These are phyloP conservation scores for Cucumis melo DNA, from an alignment of 306 rosid genomes.

Conservation along the genomic window DNA sequence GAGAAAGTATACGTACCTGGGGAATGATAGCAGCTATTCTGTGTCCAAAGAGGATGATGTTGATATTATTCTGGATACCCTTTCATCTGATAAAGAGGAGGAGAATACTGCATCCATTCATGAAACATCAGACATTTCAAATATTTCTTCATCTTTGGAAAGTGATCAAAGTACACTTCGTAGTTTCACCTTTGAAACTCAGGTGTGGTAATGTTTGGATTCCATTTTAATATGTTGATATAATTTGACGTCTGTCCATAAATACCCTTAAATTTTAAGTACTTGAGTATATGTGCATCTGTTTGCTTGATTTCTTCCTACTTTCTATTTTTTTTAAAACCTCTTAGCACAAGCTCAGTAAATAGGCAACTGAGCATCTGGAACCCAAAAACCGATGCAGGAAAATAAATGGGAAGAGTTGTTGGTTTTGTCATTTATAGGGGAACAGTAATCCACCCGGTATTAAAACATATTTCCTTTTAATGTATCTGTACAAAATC, in stretches of 20 bases:
- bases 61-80: conserved; percentile 38
- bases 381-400: not conserved
- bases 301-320: not conserved
- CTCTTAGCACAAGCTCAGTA: not conserved
- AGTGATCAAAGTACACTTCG: conserved; percentile 33
- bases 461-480: not conserved
- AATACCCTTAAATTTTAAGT: not conserved
- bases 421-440: not conserved
- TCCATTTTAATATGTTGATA: not conserved
- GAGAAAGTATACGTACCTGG: conserved; percentile 62
- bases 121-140: conserved; percentile 27
- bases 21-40: conserved; percentile 87
- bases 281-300: not conserved
- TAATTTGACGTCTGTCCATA: not conserved
- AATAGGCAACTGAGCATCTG: not conserved
- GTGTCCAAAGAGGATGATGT: conserved; percentile 75
- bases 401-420: not conserved
- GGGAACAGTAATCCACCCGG: not conserved
- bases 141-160: conserved; percentile 20
- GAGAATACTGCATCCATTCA: conserved; percentile 23
- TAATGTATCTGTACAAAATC: not conserved
- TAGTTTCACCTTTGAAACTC: conserved; percentile 92
- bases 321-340: not conserved
- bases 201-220: conserved; percentile 32
- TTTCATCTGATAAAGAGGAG: conserved; percentile 32